Conservation (phyloP, 495 filamentous ascomycete species). For the Aspergillus bridgeri region DNA sequence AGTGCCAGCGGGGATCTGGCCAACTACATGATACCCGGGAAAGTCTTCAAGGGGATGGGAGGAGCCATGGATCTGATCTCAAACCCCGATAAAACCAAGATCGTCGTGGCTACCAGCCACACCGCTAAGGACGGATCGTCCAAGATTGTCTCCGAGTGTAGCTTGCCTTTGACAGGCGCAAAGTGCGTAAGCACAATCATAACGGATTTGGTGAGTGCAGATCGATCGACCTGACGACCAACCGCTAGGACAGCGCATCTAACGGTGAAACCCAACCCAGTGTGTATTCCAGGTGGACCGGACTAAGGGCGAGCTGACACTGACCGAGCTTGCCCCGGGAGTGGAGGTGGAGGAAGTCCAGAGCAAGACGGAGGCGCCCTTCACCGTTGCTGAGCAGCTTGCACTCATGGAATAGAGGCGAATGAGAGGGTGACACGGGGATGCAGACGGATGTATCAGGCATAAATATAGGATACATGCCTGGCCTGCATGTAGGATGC, state of each 20-base stretch:
- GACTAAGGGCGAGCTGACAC: conserved; percentile 63
- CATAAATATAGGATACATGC: neutral
- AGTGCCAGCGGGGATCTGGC: conserved; percentile 77
- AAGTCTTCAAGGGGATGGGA: conserved; percentile 87
- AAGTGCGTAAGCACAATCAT: conserved; percentile 87
- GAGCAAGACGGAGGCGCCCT: conserved; percentile 79
- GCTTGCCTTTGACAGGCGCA: conserved; percentile 80
- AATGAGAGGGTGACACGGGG: no score
- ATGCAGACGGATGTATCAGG: no score
- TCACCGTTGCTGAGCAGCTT: conserved; percentile 66
- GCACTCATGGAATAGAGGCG: conserved; percentile 70
- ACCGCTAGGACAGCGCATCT: neutral
- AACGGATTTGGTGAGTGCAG: conserved; percentile 70
- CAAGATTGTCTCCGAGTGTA: conserved; percentile 84
- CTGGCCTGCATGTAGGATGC: no score
- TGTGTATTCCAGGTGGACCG: conserved; percentile 88
- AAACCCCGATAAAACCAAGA: conserved; percentile 80
- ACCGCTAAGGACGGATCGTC: conserved; percentile 82
- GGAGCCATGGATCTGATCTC: conserved; percentile 94
- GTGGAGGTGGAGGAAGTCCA: conserved; percentile 83
- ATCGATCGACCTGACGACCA: neutral
- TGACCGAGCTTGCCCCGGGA: conserved; percentile 80
- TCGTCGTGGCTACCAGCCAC: conserved; percentile 91
- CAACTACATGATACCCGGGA: conserved; percentile 90
- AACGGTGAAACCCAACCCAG: conserved; percentile 12